Evolutionary conservation across 495 filamentous ascomycete species (phyloP), one percentile per base, ranked within the genome.

Genomic region (Mycothermus thermophilus): DNA sequence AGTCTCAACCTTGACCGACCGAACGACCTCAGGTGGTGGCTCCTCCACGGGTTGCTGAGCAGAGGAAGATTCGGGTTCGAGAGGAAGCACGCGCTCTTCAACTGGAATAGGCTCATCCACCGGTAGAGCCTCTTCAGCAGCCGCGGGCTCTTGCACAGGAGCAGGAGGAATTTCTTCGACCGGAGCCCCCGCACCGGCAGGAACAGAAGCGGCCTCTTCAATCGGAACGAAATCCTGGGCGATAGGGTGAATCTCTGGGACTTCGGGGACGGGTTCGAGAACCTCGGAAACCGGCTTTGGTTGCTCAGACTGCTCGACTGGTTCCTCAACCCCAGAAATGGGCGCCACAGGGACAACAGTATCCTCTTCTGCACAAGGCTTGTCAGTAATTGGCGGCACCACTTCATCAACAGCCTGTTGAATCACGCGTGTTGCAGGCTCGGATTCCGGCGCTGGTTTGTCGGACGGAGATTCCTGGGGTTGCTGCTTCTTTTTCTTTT

Each of bases 401-500:
- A 13, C 16, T 13, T 37, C 21, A 16, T 14, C 8, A 1, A 28
- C 33, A 29, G 38, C 23, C 15, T 37, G 32, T 27, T 32, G 22
- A 14, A 9, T n/a, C 3, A 11, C n/a, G n/a, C n/a, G 8, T 3
- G 9, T 16, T 11, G 32, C 35, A 8, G 26, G 13, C 10, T 26
- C 19, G n/a, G 30, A 13, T 18, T 32, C 24, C 4, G 41, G 20
- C 1, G n/a, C n/a, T n/a, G n/a, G n/a, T n/a, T n/a, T n/a, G n/a
- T 26, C 35, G 10, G 35, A 24, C 16, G 22, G 33, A 8, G 2
- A 31, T 10, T 36, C 28, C 20, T 33, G 16, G 9, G 28, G 8
- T n/a, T 41, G 27, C 20, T 35, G 27, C 32, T 51, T 46, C 38
- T 51, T 46, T 30, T 53, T 53, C 38, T 51, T 48, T 28, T 46